Evolutionary conservation across 257 asterid species (phyloP).

Genomic region (Ballota nigra): DNA sequence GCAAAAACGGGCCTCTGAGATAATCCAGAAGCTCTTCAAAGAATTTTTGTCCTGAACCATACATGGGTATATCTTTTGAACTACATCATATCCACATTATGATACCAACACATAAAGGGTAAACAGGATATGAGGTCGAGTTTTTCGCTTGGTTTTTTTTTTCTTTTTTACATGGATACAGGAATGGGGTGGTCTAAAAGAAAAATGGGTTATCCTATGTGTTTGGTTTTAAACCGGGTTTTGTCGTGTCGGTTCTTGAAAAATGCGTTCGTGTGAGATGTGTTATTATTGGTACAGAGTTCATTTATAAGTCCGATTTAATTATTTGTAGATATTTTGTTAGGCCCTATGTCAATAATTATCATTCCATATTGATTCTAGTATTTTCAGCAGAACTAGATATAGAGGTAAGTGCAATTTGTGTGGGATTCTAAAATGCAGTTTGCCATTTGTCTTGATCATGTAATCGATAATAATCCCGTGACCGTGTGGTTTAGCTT

Average conservation of each 20-base stretch:
- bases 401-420: background rate
- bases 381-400: background rate
- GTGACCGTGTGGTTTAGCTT: background rate
- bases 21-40: slow-evolving; percentile 11
- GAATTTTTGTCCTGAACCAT: background rate
- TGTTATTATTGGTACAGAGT: slow-evolving; percentile 30
- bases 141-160: slow-evolving; percentile 27
- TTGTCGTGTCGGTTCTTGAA: slow-evolving; percentile 26
- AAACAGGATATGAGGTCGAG: slow-evolving; percentile 25
- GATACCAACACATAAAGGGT: slow-evolving; percentile 8
- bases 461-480: background rate
- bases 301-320: slow-evolving; percentile 14
- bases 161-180: slow-evolving; percentile 18
- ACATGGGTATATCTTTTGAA: slow-evolving; percentile 15
- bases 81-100: slow-evolving; percentile 18
- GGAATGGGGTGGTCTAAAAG: background rate
- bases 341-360: background rate
- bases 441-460: background rate
- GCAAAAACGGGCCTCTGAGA: slow-evolving; percentile 86
- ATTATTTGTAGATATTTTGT: slow-evolving; percentile 16
- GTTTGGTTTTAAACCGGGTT: slow-evolving; percentile 33
- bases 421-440: background rate
- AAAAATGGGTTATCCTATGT: slow-evolving; percentile 5
- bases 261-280: slow-evolving; percentile 41
- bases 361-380: background rate